Conservation (phyloP, 2,329 filamentous ascomycete genomes). For the Xylaria sp. region DNA sequence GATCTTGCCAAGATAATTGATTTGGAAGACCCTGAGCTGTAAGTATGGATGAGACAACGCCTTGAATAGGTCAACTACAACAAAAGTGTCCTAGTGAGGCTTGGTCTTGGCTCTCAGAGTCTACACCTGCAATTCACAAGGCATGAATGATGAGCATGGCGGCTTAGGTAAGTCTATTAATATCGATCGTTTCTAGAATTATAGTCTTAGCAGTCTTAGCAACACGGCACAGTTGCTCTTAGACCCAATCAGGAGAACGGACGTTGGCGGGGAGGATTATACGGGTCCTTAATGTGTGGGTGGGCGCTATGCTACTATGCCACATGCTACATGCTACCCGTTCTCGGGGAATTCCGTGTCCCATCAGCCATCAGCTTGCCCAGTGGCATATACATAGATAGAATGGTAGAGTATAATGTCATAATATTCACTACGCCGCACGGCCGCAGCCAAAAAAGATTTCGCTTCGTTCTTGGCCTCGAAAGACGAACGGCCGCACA, state of each 20-base stretch:
- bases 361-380: neutral
- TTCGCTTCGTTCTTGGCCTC: neutral
- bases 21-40: slow-evolving; percentile 21
- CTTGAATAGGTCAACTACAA: slow-evolving; percentile 15
- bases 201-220: neutral
- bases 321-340: too few species aligned
- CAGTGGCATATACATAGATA: neutral
- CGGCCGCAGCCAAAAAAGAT: neutral
- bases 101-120: slow-evolving; percentile 13
- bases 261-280: slow-evolving; percentile 6
- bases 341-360: slow-evolving; percentile 17
- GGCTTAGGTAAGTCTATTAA: slow-evolving; percentile 30
- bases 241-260: slow-evolving; percentile 14
- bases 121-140: slow-evolving; percentile 5
- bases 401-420: neutral
- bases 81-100: slow-evolving; percentile 6
- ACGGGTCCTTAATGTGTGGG: slow-evolving; percentile 15
- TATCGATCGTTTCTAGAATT: slow-evolving; percentile 6
- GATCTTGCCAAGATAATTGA: neutral
- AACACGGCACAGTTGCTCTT: slow-evolving; percentile 13
- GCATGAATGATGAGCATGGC: slow-evolving; percentile 19
- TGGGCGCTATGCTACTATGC: too few species aligned
- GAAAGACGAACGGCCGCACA: neutral
- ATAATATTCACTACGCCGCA: slow-evolving; percentile 6
- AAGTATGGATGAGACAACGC: slow-evolving; percentile 7